Conservation (phyloP, 1,284 basidiomycete species). For the Cystobasidiaceae sp. region DNA sequence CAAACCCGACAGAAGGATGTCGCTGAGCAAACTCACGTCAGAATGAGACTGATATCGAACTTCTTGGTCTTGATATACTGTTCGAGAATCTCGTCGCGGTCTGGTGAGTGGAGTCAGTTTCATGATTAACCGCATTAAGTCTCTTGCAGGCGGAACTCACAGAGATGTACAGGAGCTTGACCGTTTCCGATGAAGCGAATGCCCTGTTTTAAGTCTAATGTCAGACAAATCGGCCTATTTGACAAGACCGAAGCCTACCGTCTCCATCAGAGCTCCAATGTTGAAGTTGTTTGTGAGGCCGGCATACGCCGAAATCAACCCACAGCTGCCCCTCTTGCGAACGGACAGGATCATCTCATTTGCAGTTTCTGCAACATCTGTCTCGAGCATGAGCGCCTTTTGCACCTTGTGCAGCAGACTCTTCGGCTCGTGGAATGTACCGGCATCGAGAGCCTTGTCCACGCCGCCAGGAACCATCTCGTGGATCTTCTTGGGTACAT, state of each 20-base stretch:
- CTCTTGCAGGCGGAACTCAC: background rate
- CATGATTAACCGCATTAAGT: conserved; percentile 35
- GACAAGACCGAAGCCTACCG: conserved; percentile 46
- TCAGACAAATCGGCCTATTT: conserved; percentile 36
- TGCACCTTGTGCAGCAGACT: conserved; percentile 51
- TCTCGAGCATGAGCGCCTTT: conserved; percentile 67
- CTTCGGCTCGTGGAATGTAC: conserved; percentile 67
- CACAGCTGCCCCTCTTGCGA: conserved; percentile 56
- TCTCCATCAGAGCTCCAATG: conserved; percentile 72
- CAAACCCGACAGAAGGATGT: background rate
- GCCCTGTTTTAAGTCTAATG: background rate
- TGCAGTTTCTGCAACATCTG: conserved; percentile 64
- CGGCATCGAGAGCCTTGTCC: conserved; percentile 59
- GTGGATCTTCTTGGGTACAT: conserved; percentile 48
- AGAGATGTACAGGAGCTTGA: background rate
- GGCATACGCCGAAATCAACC: conserved; percentile 9
- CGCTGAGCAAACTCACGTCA: conserved; percentile 32
- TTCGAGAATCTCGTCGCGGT: conserved; percentile 66
- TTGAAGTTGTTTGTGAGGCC: conserved; percentile 58
- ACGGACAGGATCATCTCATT: conserved; percentile 62
- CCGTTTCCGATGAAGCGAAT: conserved; percentile 26
- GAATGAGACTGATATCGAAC: conserved; percentile 62
- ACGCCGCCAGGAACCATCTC: conserved; percentile 61
- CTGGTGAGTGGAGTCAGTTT: conserved; percentile 61
- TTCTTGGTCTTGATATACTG: conserved; percentile 60